Percentiles rank a stretch among this genome's conserved stretches.
These are phyloP conservation scores for Mrakia hoshinonis DNA, from an alignment of 768 basidiomycete species.

Conservation along the genomic window DNA sequence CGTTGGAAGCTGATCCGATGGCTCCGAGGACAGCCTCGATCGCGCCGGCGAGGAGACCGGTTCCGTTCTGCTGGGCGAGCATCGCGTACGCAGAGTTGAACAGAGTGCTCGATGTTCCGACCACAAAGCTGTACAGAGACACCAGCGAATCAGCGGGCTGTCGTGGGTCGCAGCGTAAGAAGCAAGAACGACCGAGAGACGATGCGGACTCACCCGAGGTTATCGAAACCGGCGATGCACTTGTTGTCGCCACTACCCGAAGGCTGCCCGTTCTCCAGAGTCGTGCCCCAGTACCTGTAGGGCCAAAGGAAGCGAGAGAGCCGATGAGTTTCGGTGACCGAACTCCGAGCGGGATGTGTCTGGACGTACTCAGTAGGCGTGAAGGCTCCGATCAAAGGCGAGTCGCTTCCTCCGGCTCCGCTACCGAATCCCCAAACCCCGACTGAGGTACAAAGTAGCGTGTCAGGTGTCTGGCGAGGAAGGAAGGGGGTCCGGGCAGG, in stretches of 20 bases:
- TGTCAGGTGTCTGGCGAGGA: no score
- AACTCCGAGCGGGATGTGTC: no score
- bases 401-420: constrained; percentile 32
- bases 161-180: no score
- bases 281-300: constrained; percentile 60
- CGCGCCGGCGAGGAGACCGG: constrained; percentile 34
- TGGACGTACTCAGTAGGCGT: constrained; percentile 46
- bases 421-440: constrained; percentile 38
- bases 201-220: constrained; percentile 43
- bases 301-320: no score
- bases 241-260: constrained; percentile 45
- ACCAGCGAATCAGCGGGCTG: no score
- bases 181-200: no score
- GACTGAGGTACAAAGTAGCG: no score
- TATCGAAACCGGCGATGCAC: constrained; percentile 69
- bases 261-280: constrained; percentile 52
- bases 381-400: constrained; percentile 57
- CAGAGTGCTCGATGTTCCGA: constrained; percentile 54
- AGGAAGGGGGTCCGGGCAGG: no score
- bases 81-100: constrained; percentile 33
- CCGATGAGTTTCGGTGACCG: no score
- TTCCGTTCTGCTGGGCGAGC: constrained; percentile 33
- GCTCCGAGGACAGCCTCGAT: constrained; percentile 33
- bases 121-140: constrained; percentile 50
- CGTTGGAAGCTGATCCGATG: constrained; percentile 36